phyloP scores from a whole-genome alignment of 225 moss, liverwort and hornwort genomes.

The Physcomitrium patens region DNA sequence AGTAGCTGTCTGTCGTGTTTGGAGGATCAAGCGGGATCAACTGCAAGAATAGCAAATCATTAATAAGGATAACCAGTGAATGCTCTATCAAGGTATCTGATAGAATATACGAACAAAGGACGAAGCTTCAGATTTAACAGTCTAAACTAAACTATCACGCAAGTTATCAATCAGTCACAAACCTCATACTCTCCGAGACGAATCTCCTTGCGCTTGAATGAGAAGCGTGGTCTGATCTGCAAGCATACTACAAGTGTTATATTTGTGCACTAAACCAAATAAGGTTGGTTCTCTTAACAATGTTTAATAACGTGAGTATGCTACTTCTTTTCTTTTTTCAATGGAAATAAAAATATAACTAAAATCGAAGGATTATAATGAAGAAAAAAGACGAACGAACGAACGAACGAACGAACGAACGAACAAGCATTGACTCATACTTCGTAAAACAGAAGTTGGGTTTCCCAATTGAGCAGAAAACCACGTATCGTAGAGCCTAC shows the following conservation, averaged over 20 bases:
- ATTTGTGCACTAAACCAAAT: neutral
- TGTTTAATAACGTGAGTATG: no score
- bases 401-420: neutral
- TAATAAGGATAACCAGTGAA: neutral
- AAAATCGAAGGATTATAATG: neutral
- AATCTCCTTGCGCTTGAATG: conserved; percentile 90
- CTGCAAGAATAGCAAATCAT: conserved; percentile 43
- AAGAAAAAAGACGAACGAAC: conserved; percentile 11
- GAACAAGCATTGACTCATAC: neutral
- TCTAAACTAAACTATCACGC: conserved; percentile 8
- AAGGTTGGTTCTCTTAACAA: no score
- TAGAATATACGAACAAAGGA: neutral
- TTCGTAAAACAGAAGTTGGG: neutral
- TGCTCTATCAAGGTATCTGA: neutral
- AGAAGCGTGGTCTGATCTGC: conserved; percentile 83
- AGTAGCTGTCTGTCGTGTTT: conserved; percentile 85
- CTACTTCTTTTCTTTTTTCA: no score
- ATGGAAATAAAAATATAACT: no score
- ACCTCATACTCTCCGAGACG: conserved; percentile 90
- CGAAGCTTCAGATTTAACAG: neutral
- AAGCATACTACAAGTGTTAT: conserved; percentile 27
- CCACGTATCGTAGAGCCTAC: neutral
- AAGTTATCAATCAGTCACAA: conserved; percentile 11
- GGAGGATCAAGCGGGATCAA: conserved; percentile 65
- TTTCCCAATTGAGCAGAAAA: neutral